Evolutionary conservation across 305 asterid species (phyloP).

Genomic region (Fraxinus angustifolia): DNA sequence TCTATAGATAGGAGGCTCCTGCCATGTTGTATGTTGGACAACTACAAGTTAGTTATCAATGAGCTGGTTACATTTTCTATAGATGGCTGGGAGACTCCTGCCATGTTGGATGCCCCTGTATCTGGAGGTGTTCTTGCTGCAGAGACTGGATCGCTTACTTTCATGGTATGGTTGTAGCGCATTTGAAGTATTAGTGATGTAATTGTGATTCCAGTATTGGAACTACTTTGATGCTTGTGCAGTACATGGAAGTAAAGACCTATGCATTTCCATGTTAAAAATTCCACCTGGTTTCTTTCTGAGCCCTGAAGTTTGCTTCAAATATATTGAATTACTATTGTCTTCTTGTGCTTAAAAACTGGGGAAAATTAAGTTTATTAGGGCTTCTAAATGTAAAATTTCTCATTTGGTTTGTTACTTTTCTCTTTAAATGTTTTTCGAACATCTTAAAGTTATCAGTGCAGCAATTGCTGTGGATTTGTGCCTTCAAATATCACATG

Average conservation of each 20-base stretch:
- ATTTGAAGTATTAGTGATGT: constrained; percentile 4
- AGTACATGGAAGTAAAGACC: background rate
- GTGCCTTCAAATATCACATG: background rate
- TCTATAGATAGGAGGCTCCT: constrained; percentile 45
- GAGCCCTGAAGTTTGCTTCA: background rate
- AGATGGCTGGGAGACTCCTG: constrained; percentile 50
- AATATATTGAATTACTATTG: background rate
- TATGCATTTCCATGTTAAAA: background rate
- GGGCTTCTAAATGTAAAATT: background rate
- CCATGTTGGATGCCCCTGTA: constrained; percentile 97
- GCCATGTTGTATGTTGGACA: background rate
- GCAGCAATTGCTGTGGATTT: background rate
- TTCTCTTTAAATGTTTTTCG: background rate
- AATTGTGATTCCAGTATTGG: background rate
- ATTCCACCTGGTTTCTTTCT: background rate
- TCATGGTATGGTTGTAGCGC: constrained; percentile 55
- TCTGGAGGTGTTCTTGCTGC: constrained; percentile 95
- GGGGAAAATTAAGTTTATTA: background rate
- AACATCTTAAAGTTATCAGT: background rate
- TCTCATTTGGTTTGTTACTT: background rate
- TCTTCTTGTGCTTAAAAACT: background rate
- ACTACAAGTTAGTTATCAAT: background rate
- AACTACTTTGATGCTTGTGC: background rate
- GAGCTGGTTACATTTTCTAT: constrained; percentile 6
- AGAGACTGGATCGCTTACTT: constrained; percentile 80